A percentile compares a stretch with the other conserved stretches of the same genome.
Conservation (phyloP, 768 basidiomycete species). For the Termitomyces eurrhizus region DNA sequence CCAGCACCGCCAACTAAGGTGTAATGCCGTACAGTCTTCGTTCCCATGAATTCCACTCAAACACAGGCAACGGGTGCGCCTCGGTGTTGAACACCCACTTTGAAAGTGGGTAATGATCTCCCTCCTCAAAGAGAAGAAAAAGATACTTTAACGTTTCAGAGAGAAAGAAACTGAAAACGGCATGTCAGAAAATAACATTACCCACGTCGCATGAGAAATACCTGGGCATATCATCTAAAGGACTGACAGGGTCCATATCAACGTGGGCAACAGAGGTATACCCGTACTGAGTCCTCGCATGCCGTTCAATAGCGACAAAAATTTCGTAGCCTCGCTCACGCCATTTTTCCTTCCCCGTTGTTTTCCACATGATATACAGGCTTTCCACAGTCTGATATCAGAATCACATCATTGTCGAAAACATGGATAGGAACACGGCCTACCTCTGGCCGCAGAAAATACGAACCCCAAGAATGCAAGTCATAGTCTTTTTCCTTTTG, state of each 20-base stretch:
- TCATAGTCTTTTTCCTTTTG: conserved; percentile 48
- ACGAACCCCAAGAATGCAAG: conserved; percentile 28
- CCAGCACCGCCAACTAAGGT: neutral
- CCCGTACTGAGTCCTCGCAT: conserved; percentile 51
- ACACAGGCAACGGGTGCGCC: conserved; percentile 69
- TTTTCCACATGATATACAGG: conserved; percentile 65
- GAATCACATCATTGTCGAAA: neutral
- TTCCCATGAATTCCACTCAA: conserved; percentile 56
- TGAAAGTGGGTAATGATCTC: conserved; percentile 45
- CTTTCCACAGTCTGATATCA: conserved; percentile 62
- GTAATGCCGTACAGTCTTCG: conserved; percentile 37
- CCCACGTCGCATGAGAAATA: conserved; percentile 23
- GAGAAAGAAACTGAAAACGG: conserved; percentile 34
- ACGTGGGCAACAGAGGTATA: conserved; percentile 54
- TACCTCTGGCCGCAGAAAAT: conserved; percentile 69
- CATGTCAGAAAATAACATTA: neutral
- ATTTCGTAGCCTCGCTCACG: conserved; percentile 69
- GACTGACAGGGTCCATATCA: conserved; percentile 27
- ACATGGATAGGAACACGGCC: conserved; percentile 13
- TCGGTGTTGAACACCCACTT: conserved; percentile 66
- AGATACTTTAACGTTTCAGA: conserved; percentile 58
- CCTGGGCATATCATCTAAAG: conserved; percentile 72
- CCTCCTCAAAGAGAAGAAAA: conserved; percentile 60
- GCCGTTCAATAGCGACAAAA: conserved; percentile 57
- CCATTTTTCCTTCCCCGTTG: conserved; percentile 64